phyloP scores from a whole-genome alignment of 352 stramenopile genomes.

The Phytophthora capsici region DNA sequence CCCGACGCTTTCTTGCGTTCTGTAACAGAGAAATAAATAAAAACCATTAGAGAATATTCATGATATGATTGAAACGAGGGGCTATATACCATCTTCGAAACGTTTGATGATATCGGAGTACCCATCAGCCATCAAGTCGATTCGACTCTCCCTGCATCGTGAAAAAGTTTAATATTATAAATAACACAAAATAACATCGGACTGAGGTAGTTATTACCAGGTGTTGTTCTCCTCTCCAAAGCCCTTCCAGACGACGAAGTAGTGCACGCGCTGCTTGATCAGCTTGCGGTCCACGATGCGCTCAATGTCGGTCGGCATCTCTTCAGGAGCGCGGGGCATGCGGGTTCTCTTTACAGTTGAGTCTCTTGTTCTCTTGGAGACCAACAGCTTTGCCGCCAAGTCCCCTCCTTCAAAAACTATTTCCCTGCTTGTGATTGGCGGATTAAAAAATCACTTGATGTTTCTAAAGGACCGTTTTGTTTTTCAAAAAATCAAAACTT shows the following conservation, averaged over 20 bases:
- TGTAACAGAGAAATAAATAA: slow-evolving; percentile 14
- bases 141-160: slow-evolving; percentile 72
- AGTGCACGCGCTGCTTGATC: slow-evolving; percentile 83
- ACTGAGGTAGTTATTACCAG: slow-evolving; percentile 46
- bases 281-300: slow-evolving; percentile 85
- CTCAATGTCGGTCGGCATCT: slow-evolving; percentile 75
- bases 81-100: slow-evolving; percentile 61
- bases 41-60: slow-evolving; percentile 20
- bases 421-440: slow-evolving; percentile 3
- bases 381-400: slow-evolving; percentile 17
- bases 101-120: slow-evolving; percentile 74
- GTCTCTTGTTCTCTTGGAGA: slow-evolving; percentile 21
- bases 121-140: slow-evolving; percentile 81
- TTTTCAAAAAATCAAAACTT: slow-evolving; percentile 1
- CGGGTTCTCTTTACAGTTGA: neutral
- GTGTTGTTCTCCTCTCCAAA: slow-evolving; percentile 87
- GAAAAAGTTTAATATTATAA: neutral
- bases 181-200: neutral
- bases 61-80: neutral
- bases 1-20: slow-evolving; percentile 63
- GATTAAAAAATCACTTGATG: neutral
- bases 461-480: neutral
- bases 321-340: slow-evolving; percentile 1
- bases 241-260: slow-evolving; percentile 81
- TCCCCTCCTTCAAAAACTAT: slow-evolving; percentile 9